Conservation (phyloP, 2,329 filamentous ascomycete species). For the Monilinia polystroma region DNA sequence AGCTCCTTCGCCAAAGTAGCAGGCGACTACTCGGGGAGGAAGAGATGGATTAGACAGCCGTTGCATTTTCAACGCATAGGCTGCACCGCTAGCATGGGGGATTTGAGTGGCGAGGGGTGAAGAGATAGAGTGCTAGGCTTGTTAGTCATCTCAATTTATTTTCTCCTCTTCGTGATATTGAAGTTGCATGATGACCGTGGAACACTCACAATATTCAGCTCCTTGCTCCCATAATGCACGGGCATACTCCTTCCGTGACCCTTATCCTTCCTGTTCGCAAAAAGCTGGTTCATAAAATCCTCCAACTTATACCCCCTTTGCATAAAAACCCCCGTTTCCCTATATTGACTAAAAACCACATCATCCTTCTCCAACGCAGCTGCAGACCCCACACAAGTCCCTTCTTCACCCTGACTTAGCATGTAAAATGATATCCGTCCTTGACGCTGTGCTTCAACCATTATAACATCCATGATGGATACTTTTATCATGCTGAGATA, state of each 20-base stretch:
- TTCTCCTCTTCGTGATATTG: no score
- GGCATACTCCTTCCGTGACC: slow-evolving; percentile 94
- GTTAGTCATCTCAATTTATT: background rate
- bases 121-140: slow-evolving; percentile 69
- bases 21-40: slow-evolving; percentile 68
- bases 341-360: slow-evolving; percentile 91
- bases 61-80: slow-evolving; percentile 84
- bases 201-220: slow-evolving; percentile 73
- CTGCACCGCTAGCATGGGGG: slow-evolving; percentile 82
- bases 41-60: slow-evolving; percentile 67
- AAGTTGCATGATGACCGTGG: background rate
- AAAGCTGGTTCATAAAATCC: slow-evolving; percentile 94
- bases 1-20: slow-evolving; percentile 89
- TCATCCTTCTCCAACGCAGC: slow-evolving; percentile 81
- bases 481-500: slow-evolving; percentile 62
- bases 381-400: slow-evolving; percentile 84
- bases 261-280: slow-evolving; percentile 78
- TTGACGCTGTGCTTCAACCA: slow-evolving; percentile 97
- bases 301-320: slow-evolving; percentile 83
- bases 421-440: slow-evolving; percentile 72
- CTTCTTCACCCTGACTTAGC: slow-evolving; percentile 65
- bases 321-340: slow-evolving; percentile 87
- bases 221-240: slow-evolving; percentile 85
- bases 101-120: slow-evolving; percentile 86
- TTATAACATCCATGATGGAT: slow-evolving; percentile 91